Base-by-base conservation (phyloP, 345 rosid genomes). In the Heritiera fomes region DNA sequence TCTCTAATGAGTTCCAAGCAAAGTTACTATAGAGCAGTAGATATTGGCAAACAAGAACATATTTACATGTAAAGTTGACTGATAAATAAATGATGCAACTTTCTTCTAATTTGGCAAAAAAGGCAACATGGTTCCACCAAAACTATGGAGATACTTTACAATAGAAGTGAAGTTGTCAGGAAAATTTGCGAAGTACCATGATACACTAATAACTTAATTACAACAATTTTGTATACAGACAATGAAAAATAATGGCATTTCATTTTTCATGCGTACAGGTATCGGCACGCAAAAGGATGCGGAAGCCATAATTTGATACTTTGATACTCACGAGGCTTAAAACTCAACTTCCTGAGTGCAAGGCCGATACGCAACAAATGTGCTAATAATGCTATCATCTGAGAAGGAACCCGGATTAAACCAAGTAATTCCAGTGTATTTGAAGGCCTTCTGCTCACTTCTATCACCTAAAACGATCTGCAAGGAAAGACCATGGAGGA, bases 381-480 rank as follows among this genome's bases (percentile, higher is more conserved):
- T 92, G 82, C 28, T 23, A 23, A 23, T 23, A 23, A 23, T 23
- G 28, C 86, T 84, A 71, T 93, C 95, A 2, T 71, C 83, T 71
- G 97, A 84, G 85, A 94, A 96, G 49, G 98, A 91, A 68, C 95
- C 98, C 28, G 97, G 97, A 88, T 96, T 94, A 77, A 94, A 92
- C 82, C 98, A 96, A 61, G 97, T 94, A 55, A 87, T 90, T 82
- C 93, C 97, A 0, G 91, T 85, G 85, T 85, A 90, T 73, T 88
- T 87, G 89, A 90, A 91, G 28, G 88, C 95, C 87, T 89, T 92
- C 87, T 91, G 97, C 85, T 89, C 92, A 73, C 98, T 89, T 79
- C 71, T 87, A 87, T 95, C 98, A 10, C 91, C 94, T 81, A 93
- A 80, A 79, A 95, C 89, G 73, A 92, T 92, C 98, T 95, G 97